These are phyloP conservation scores for Lactarius pseudohatsudake DNA, from an alignment of 768 basidiomycete genomes.

Conservation along the genomic window DNA sequence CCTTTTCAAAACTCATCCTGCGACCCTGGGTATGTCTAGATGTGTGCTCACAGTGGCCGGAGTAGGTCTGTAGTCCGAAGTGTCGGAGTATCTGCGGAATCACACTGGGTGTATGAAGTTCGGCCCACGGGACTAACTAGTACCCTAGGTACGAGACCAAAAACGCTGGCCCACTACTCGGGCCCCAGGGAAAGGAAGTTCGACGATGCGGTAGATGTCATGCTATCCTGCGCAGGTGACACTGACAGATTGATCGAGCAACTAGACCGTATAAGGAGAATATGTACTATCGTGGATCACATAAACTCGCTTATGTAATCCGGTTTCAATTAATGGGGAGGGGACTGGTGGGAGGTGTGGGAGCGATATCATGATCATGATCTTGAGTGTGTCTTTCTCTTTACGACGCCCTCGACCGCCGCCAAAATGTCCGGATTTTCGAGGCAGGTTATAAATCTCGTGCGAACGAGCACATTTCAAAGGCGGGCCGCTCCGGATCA, in stretches of 20 bases:
- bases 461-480: background rate
- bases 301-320: background rate
- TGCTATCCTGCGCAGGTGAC: background rate
- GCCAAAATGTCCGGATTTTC: conserved; percentile 19
- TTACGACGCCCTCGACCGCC: background rate
- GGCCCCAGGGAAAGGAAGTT: background rate
- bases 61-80: background rate
- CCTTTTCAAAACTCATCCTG: background rate
- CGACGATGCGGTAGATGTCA: background rate
- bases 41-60: background rate
- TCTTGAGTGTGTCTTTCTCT: background rate
- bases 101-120: background rate
- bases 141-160: background rate
- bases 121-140: background rate
- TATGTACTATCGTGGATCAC: background rate
- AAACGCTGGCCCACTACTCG: background rate
- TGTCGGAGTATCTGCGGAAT: background rate
- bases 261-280: background rate
- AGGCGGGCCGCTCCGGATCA: conserved; percentile 27
- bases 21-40: background rate
- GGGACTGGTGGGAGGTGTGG: no score
- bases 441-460: conserved; percentile 11
- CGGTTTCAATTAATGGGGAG: background rate
- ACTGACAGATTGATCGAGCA: no score
- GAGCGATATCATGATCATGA: background rate